Conservation (phyloP, 2,329 filamentous ascomycete genomes). For the Podosphaera xanthii region DNA sequence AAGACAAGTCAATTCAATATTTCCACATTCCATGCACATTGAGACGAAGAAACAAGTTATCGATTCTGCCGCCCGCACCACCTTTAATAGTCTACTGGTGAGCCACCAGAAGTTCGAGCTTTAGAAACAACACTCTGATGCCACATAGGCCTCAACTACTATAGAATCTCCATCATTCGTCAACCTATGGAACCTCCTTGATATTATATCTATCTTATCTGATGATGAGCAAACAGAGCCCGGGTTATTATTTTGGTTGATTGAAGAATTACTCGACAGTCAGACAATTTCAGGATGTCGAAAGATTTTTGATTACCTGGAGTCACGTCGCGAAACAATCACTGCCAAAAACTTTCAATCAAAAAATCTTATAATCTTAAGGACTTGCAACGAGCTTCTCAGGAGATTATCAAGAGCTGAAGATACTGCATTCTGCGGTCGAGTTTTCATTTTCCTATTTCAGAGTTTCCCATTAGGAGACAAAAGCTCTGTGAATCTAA, state of each 20-base stretch:
- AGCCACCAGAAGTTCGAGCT: constrained; percentile 18
- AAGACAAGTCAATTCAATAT: constrained; percentile 22
- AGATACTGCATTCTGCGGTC: constrained; percentile 89
- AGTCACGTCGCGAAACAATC: constrained; percentile 75
- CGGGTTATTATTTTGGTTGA: constrained; percentile 65
- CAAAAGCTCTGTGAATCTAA: constrained; percentile 87
- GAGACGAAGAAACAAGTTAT: constrained; percentile 29
- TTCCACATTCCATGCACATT: constrained; percentile 8
- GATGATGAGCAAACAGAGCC: constrained; percentile 60
- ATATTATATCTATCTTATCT: constrained; percentile 71
- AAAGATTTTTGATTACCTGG: constrained; percentile 80
- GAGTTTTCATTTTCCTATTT: constrained; percentile 96
- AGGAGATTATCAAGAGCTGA: constrained; percentile 82
- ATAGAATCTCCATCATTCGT: constrained; percentile 64
- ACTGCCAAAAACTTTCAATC: constrained; percentile 59
- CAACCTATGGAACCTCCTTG: constrained; percentile 78
- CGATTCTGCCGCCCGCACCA: constrained; percentile 61
- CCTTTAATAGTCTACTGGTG: constrained; percentile 62
- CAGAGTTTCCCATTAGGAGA: constrained; percentile 93
- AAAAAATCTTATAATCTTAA: constrained; percentile 74
- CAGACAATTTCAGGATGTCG: constrained; percentile 85
- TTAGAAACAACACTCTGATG: constrained; percentile 16
- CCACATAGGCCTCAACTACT: constrained; percentile 40
- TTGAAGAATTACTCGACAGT: constrained; percentile 88
- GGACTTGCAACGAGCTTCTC: constrained; percentile 88